These are phyloP conservation scores for Mycena maculata DNA, from an alignment of 768 basidiomycete genomes.

Conservation along the genomic window DNA sequence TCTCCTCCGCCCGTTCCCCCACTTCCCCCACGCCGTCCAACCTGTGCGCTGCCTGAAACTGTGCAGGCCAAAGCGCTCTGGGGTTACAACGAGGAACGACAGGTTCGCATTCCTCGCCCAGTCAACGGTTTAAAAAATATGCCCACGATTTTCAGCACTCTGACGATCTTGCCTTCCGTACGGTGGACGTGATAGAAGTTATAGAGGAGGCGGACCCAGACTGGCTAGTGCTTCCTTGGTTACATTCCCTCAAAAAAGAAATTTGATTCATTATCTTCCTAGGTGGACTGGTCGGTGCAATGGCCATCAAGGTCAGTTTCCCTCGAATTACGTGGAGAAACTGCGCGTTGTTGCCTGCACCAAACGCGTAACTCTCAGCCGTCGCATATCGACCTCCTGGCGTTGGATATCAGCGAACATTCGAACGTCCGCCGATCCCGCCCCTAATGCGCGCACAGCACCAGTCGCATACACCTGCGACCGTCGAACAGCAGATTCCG, in stretches of 20 bases:
- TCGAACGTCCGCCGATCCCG: conserved; percentile 26
- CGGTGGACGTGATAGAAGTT: conserved; percentile 82
- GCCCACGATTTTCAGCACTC: too few relatives aligned
- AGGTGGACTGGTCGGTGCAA: conserved; percentile 77
- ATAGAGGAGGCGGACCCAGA: conserved; percentile 78
- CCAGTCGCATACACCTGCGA: conserved; percentile 11
- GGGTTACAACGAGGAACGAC: conserved; percentile 71
- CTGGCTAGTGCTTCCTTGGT: conserved; percentile 70
- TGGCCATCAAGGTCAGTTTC: conserved; percentile 78
- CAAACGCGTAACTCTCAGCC: conserved; percentile 21
- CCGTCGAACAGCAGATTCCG: too few relatives aligned
- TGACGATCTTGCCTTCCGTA: conserved; percentile 78
- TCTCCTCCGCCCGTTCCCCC: conserved; percentile 17
- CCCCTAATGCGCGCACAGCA: conserved; percentile 10
- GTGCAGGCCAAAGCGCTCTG: conserved; percentile 66
- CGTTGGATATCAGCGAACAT: conserved; percentile 1
- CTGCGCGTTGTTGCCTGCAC: conserved; percentile 39
- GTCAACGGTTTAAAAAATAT: too few relatives aligned
- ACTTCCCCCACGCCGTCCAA: neutral
- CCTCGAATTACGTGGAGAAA: conserved; percentile 77
- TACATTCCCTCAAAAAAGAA: too few relatives aligned
- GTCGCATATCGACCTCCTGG: conserved; percentile 12
- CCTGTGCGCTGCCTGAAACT: too few relatives aligned
- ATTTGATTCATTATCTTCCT: neutral
- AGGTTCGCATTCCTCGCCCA: too few relatives aligned